Percentiles rank a stretch among this genome's conserved stretches.
Conservation (phyloP, 495 filamentous ascomycete genomes). For the Neurospora sp. region DNA sequence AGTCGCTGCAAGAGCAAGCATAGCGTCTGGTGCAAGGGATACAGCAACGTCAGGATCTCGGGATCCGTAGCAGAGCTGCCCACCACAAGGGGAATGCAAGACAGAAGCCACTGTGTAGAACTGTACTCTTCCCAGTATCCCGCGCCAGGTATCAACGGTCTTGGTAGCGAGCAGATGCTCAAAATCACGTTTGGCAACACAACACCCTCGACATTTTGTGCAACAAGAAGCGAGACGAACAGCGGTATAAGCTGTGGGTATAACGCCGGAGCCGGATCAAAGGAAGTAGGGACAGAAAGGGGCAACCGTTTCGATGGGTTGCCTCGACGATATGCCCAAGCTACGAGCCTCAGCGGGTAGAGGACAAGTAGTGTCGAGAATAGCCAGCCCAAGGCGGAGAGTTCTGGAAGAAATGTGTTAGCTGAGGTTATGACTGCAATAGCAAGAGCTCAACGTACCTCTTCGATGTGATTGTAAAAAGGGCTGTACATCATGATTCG, state of each 20-base stretch:
- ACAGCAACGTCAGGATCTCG: constrained; percentile 61
- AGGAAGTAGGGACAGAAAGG: constrained; percentile 53
- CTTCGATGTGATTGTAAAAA: constrained; percentile 15
- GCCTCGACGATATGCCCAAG: constrained; percentile 32
- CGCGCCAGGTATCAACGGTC: constrained; percentile 55
- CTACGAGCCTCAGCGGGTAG: constrained; percentile 37
- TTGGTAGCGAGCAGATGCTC: constrained; percentile 67
- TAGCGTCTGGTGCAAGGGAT: constrained; percentile 78
- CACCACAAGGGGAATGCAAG: constrained; percentile 45
- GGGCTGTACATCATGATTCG: constrained; percentile 21
- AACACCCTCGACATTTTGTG: constrained; percentile 40
- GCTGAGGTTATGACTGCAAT: constrained; percentile 3
- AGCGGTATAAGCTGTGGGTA: constrained; percentile 74
- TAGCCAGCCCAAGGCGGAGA: constrained; percentile 14
- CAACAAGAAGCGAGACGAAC: constrained; percentile 68
- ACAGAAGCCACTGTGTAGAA: constrained; percentile 62
- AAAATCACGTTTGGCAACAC: constrained; percentile 75
- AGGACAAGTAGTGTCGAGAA: constrained; percentile 20
- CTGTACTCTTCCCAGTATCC: constrained; percentile 45
- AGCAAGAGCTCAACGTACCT: constrained; percentile 14
- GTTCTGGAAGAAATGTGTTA: constrained; percentile 13
- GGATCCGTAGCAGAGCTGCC: constrained; percentile 11
- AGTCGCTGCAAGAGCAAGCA: constrained; percentile 64
- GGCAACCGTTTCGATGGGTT: constrained; percentile 27
- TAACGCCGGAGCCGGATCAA: constrained; percentile 85